Evolutionary conservation across 768 basidiomycete species (phyloP).

Genomic region (Leucocoprinus sp.): DNA sequence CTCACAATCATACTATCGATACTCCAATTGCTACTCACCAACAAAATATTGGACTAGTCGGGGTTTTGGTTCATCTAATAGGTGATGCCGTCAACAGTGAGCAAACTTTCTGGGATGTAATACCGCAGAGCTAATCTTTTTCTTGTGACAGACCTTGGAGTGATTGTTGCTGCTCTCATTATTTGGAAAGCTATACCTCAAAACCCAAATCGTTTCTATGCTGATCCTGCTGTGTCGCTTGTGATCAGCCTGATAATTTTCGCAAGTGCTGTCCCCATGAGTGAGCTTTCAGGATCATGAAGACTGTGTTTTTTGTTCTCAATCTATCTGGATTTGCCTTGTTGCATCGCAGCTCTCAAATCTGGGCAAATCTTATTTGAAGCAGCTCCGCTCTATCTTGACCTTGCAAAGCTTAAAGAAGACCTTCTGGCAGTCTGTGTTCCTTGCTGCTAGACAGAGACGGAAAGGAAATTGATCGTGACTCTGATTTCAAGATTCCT

Average conservation of each 20-base stretch:
- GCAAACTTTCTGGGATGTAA: constrained; percentile 14
- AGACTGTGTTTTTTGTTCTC: not conserved
- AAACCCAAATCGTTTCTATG: constrained; percentile 37
- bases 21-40: constrained; percentile 26
- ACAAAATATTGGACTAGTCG: constrained; percentile 38
- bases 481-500: constrained; percentile 25
- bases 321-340: not conserved
- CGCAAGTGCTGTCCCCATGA: constrained; percentile 42
- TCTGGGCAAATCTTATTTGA: constrained; percentile 45
- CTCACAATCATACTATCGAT: constrained; percentile 39
- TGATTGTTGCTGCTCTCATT: constrained; percentile 42
- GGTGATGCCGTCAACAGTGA: constrained; percentile 48
- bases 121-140: not conserved
- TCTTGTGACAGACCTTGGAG: constrained; percentile 36
- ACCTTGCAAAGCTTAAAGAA: constrained; percentile 39
- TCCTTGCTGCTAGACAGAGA: constrained; percentile 7
- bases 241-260: constrained; percentile 46
- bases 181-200: constrained; percentile 37
- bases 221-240: constrained; percentile 44
- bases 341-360: constrained; percentile 27
- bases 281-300: constrained; percentile 21
- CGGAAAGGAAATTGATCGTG: not conserved
- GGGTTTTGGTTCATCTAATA: constrained; percentile 42
- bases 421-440: constrained; percentile 36
- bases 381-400: constrained; percentile 41